Evolutionary conservation across 148 eudicot genomes (phyloP).

Genomic region (Persicaria maculosa): DNA sequence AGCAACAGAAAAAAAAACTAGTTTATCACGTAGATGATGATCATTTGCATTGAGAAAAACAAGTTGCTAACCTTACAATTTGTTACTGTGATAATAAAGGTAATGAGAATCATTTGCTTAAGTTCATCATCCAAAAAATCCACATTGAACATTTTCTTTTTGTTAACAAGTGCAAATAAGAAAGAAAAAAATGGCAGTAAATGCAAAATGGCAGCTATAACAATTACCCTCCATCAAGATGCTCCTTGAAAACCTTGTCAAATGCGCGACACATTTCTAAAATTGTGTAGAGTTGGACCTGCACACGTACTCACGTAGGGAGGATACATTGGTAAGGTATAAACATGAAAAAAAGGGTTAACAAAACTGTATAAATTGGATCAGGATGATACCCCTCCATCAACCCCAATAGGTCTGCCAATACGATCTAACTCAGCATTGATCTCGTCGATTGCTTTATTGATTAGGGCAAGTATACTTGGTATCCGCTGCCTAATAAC

Average conservation of each 20-base stretch:
- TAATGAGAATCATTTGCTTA: not conserved
- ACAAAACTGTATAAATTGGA: constrained; percentile 1
- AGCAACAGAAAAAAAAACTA: not conserved
- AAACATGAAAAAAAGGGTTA: not conserved
- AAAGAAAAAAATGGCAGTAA: not conserved
- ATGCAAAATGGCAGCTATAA: not conserved
- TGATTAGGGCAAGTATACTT: constrained; percentile 70
- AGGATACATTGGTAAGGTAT: constrained; percentile 15
- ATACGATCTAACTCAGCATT: constrained; percentile 91
- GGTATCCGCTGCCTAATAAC: constrained; percentile 83
- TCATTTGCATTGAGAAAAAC: not conserved
- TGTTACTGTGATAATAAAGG: not conserved
- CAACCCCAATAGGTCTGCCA: constrained; percentile 86
- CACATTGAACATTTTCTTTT: not conserved
- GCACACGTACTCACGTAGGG: constrained; percentile 22
- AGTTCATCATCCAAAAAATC: not conserved
- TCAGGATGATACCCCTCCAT: constrained; percentile 70
- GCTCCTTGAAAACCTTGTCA: constrained; percentile 75
- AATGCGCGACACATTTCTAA: constrained; percentile 81
- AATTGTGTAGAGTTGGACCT: constrained; percentile 70
- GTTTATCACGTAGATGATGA: not conserved
- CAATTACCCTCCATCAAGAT: constrained; percentile 73
- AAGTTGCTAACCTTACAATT: not conserved
- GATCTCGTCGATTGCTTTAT: constrained; percentile 79
- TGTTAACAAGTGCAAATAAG: not conserved